phyloP scores from a whole-genome alignment of 768 basidiomycete genomes.

The Suillus occidentalis region DNA sequence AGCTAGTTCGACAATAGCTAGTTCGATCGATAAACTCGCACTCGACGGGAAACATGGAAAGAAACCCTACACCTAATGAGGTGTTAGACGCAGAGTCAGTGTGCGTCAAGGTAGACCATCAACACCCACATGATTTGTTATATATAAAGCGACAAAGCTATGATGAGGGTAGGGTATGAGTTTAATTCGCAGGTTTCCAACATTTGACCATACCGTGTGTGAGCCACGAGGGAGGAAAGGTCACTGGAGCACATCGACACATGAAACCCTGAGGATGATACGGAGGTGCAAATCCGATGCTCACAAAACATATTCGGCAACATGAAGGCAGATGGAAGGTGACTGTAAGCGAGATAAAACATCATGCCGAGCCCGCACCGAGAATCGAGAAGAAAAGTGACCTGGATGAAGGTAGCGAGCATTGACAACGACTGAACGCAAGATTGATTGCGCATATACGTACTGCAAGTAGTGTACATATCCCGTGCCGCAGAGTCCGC shows the following conservation, averaged over 20 bases:
- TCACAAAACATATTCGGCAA: neutral
- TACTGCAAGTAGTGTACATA: too few relatives aligned
- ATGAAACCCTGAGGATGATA: neutral
- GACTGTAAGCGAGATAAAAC: neutral
- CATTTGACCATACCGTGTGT: neutral
- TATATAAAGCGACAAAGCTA: neutral
- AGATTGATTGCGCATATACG: too few relatives aligned
- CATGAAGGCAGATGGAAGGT: neutral
- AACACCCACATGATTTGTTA: neutral
- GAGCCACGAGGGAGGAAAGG: neutral
- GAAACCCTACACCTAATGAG: neutral
- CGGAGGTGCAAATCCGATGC: neutral
- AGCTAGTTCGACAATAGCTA: neutral
- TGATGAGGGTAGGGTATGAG: neutral
- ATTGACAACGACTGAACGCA: too few relatives aligned
- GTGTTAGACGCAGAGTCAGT: neutral
- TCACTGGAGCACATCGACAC: neutral
- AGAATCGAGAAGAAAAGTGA: neutral
- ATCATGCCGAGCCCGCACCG: neutral
- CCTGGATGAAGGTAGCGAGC: neutral
- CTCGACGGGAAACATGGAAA: neutral
- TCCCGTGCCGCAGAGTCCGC: too few relatives aligned
- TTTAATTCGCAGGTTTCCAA: neutral
- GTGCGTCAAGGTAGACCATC: neutral
- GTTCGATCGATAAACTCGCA: neutral